Evolutionary conservation across 257 asterid species (phyloP).

Genomic region (Salvia miltiorrhiza): DNA sequence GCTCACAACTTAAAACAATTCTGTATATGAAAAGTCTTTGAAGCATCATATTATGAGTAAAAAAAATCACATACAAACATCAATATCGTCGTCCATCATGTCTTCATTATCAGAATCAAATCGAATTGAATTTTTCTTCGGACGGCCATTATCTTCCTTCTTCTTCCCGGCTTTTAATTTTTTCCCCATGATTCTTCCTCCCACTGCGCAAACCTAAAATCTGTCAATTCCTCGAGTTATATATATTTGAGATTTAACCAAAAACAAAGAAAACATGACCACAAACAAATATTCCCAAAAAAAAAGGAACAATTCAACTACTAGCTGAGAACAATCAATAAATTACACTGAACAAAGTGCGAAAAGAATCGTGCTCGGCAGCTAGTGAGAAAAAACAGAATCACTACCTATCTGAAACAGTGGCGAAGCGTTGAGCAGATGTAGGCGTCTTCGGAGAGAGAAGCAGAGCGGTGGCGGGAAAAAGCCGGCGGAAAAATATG

Average conservation of each 20-base stretch:
- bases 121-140: constrained; percentile 22
- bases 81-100: constrained; percentile 62
- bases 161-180: constrained; percentile 62
- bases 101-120: constrained; percentile 41
- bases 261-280: neutral
- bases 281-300: no score
- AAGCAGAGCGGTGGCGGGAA: no score
- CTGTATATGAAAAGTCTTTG: neutral
- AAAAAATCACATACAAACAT: constrained; percentile 43
- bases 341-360: no score
- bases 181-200: constrained; percentile 49
- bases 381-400: no score
- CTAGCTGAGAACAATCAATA: no score
- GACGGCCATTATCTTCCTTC: constrained; percentile 38
- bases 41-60: neutral
- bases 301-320: no score
- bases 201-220: neutral
- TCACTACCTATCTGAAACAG: no score
- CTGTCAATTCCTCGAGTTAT: neutral
- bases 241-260: neutral
- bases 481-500: no score
- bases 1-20: neutral
- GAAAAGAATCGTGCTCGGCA: no score
- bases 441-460: no score
- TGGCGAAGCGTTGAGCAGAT: no score